Conservation (phyloP, 2,329 filamentous ascomycete genomes). For the Orbilia ellipsospora region DNA sequence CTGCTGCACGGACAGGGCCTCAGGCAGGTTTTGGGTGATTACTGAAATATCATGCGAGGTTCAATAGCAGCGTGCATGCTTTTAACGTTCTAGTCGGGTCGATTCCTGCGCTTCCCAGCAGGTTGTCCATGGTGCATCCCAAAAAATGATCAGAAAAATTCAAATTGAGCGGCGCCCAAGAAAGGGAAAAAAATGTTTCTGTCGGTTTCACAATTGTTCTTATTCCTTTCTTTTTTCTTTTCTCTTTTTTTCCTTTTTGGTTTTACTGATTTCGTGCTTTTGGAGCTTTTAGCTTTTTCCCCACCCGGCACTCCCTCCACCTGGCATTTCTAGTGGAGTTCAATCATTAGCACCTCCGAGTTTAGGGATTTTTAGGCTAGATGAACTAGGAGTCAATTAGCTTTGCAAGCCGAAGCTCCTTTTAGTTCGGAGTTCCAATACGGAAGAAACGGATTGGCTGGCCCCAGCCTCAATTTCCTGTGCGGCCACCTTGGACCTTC, state of each 20-base stretch:
- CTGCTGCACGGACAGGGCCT: conserved; percentile 39
- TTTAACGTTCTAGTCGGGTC: conserved; percentile 50
- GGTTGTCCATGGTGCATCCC: neutral
- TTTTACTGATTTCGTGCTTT: neutral
- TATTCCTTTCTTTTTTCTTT: conserved; percentile 7
- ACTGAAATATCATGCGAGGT: conserved; percentile 44
- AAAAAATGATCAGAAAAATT: conserved; percentile 19
- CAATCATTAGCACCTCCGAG: neutral
- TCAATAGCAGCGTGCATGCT: conserved; percentile 50
- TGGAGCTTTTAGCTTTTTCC: conserved; percentile 22
- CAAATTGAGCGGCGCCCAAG: conserved; percentile 25
- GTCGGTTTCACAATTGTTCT: neutral
- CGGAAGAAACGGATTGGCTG: conserved; percentile 1
- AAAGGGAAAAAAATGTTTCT: conserved; percentile 24
- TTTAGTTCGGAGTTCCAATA: neutral
- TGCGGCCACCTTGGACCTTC: too few relatives aligned
- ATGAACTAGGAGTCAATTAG: neutral
- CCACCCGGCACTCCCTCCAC: neutral
- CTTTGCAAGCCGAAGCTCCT: neutral
- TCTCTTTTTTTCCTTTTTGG: too few relatives aligned
- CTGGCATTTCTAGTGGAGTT: conserved; percentile 10
- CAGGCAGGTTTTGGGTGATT: conserved; percentile 46
- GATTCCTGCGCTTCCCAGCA: conserved; percentile 31
- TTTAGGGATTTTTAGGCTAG: conserved; percentile 20
- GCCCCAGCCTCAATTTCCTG: conserved; percentile 13